Conservation (phyloP, 2,329 filamentous ascomycete genomes). For the Beauveria caledonica region DNA sequence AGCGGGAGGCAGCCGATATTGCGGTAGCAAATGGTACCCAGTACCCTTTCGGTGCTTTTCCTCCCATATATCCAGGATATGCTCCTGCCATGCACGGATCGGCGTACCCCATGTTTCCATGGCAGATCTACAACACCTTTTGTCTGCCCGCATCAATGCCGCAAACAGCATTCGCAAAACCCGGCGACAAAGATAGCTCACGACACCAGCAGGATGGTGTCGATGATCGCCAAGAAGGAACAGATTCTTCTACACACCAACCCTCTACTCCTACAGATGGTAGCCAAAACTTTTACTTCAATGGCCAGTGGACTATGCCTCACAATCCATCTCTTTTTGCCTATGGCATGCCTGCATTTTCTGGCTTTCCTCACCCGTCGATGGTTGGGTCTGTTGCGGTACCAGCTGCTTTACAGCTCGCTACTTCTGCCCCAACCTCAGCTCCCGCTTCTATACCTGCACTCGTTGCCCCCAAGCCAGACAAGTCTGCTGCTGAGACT, state of each 20-base stretch:
- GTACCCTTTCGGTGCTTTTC: constrained; percentile 21
- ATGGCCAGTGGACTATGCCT: constrained; percentile 37
- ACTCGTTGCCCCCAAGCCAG: background rate
- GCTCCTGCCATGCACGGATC: constrained; percentile 22
- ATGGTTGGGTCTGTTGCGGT: background rate
- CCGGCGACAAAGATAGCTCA: constrained; percentile 17
- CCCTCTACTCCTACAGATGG: constrained; percentile 39
- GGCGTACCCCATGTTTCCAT: constrained; percentile 27
- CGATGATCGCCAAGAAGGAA: constrained; percentile 22
- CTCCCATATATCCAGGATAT: constrained; percentile 26
- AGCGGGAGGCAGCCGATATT: constrained; percentile 13
- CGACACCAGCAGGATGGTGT: constrained; percentile 24
- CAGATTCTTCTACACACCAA: constrained; percentile 26
- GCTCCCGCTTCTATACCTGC: background rate
- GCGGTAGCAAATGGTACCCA: constrained; percentile 20
- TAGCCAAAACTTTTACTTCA: constrained; percentile 35
- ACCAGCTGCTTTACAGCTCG: constrained; percentile 12
- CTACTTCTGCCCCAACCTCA: background rate
- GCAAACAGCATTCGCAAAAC: constrained; percentile 15
- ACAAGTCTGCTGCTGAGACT: background rate
- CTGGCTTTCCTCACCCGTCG: constrained; percentile 18
- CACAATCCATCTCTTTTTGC: constrained; percentile 16
- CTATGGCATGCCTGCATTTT: constrained; percentile 21
- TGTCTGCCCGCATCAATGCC: constrained; percentile 19
- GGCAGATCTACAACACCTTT: constrained; percentile 31